Evolutionary conservation across 2,329 filamentous ascomycete genomes (phyloP).

Genomic region (Talaromyces sp.): DNA sequence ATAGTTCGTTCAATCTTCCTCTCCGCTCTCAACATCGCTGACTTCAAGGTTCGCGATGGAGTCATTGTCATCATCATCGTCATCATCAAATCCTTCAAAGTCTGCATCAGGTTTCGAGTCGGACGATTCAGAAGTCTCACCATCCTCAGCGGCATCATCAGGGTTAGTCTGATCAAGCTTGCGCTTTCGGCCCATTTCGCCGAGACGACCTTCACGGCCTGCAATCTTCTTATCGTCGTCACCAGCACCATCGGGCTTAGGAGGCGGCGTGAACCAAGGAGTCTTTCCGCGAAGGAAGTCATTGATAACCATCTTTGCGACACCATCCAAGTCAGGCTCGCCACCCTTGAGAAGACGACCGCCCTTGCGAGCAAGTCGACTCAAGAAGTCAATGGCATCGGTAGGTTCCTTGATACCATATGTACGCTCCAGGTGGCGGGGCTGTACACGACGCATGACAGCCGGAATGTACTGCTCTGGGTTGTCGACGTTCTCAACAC

Average conservation of each 20-base stretch:
- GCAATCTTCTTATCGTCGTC: conserved; percentile 57
- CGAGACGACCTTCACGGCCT: conserved; percentile 75
- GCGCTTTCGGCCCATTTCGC: conserved; percentile 81
- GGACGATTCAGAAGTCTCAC: conserved; percentile 41
- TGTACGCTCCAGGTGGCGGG: conserved; percentile 85
- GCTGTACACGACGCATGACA: conserved; percentile 77
- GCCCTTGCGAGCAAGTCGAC: conserved; percentile 81
- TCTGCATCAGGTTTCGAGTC: conserved; percentile 36
- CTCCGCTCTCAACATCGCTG: conserved; percentile 45
- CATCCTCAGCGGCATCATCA: conserved; percentile 38
- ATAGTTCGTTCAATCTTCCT: conserved; percentile 38
- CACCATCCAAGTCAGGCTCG: conserved; percentile 92
- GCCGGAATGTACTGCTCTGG: conserved; percentile 94
- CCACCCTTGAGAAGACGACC: conserved; percentile 86
- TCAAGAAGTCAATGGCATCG: conserved; percentile 79
- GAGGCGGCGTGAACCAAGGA: conserved; percentile 90
- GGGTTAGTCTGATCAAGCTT: conserved; percentile 63
- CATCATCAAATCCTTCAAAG: conserved; percentile 42
- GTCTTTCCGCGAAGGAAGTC: conserved; percentile 95
- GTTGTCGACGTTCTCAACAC: conserved; percentile 94
- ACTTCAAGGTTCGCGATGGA: conserved; percentile 48
- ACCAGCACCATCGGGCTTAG: conserved; percentile 57
- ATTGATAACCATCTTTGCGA: conserved; percentile 95
- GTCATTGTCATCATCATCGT: conserved; percentile 47
- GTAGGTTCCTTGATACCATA: conserved; percentile 84